These are phyloP conservation scores for Microcera coccophila DNA, from an alignment of 2,329 filamentous ascomycete species.

Conservation along the genomic window DNA sequence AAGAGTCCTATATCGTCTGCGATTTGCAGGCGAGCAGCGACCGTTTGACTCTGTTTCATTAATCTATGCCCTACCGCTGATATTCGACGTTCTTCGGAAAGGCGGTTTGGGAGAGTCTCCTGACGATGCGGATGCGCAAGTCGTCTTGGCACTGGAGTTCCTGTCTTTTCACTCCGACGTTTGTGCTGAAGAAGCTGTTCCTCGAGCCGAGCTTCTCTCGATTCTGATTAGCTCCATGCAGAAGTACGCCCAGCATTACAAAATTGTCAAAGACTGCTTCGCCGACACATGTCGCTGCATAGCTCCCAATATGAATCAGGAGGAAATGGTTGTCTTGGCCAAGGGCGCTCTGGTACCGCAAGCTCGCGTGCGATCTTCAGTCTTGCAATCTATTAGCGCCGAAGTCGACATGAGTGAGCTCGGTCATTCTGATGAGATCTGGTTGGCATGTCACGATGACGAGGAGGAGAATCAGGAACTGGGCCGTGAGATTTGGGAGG, in stretches of 20 bases:
- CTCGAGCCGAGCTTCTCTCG: slow-evolving; percentile 68
- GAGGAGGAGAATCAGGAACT: slow-evolving; percentile 81
- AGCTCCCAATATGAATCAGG: slow-evolving; percentile 69
- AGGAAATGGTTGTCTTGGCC: slow-evolving; percentile 73
- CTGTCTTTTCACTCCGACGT: slow-evolving; percentile 82
- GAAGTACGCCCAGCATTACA: slow-evolving; percentile 87
- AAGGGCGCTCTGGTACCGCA: slow-evolving; percentile 76
- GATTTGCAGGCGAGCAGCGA: slow-evolving; percentile 88
- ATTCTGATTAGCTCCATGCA: slow-evolving; percentile 80
- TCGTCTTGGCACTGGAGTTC: slow-evolving; percentile 84
- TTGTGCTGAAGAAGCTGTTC: slow-evolving; percentile 70
- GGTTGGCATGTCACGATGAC: slow-evolving; percentile 89
- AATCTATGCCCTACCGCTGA: slow-evolving; percentile 78
- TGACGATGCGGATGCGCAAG: slow-evolving; percentile 84
- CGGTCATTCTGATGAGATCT: slow-evolving; percentile 83
- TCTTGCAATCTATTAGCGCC: slow-evolving; percentile 83
- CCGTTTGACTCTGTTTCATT: slow-evolving; percentile 86
- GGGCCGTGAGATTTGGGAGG: slow-evolving; percentile 89
- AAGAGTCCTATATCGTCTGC: slow-evolving; percentile 81
- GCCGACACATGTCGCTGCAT: slow-evolving; percentile 80
- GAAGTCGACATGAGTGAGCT: slow-evolving; percentile 90
- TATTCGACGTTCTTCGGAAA: slow-evolving; percentile 72
- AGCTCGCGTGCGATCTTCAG: slow-evolving; percentile 73
- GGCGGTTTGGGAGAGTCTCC: slow-evolving; percentile 69
- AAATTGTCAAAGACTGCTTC: slow-evolving; percentile 88